phyloP scores from a whole-genome alignment of 352 stramenopile species.

The Phytophthora vignae region DNA sequence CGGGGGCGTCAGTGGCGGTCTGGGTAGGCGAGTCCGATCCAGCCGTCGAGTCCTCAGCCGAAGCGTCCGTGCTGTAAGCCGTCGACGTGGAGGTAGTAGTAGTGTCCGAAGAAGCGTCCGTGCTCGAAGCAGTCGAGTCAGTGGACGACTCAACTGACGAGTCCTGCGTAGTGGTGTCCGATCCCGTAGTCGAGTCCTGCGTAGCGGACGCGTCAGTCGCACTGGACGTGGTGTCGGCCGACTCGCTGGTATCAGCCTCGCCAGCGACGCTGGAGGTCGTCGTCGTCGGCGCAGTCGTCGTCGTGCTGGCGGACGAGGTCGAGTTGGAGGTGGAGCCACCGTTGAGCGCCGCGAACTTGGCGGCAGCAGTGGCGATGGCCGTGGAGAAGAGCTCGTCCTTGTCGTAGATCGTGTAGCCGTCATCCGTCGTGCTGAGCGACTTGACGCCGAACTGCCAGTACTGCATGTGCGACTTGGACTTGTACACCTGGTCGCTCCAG shows the following conservation, averaged over 20 bases:
- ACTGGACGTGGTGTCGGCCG: conserved; percentile 10
- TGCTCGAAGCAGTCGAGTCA: neutral
- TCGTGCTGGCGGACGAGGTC: conserved; percentile 21
- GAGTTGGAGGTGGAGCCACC: conserved; percentile 29
- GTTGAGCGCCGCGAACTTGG: conserved; percentile 39
- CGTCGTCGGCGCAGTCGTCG: conserved; percentile 12
- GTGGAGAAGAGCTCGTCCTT: conserved; percentile 30
- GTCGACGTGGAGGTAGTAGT: conserved; percentile 2
- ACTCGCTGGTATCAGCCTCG: conserved; percentile 17
- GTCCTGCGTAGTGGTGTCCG: neutral
- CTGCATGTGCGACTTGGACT: conserved; percentile 44
- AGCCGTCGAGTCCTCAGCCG: conserved; percentile 9
- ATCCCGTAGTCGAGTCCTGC: neutral
- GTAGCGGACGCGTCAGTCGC: conserved; percentile 22
- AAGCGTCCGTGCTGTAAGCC: conserved; percentile 4
- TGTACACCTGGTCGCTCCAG: conserved; percentile 39
- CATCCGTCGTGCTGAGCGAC: conserved; percentile 37
- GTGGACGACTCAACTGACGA: neutral
- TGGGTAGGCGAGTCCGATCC: conserved; percentile 15
- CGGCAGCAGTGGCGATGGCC: conserved; percentile 26
- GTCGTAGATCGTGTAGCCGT: conserved; percentile 40
- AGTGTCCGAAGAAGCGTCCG: neutral
- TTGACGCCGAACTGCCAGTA: conserved; percentile 51
- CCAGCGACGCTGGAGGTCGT: conserved; percentile 18
- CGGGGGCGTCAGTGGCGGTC: conserved; percentile 19